These are phyloP conservation scores for Candida cerambycidarum DNA, from an alignment of 805 yeast genomes.

Conservation along the genomic window DNA sequence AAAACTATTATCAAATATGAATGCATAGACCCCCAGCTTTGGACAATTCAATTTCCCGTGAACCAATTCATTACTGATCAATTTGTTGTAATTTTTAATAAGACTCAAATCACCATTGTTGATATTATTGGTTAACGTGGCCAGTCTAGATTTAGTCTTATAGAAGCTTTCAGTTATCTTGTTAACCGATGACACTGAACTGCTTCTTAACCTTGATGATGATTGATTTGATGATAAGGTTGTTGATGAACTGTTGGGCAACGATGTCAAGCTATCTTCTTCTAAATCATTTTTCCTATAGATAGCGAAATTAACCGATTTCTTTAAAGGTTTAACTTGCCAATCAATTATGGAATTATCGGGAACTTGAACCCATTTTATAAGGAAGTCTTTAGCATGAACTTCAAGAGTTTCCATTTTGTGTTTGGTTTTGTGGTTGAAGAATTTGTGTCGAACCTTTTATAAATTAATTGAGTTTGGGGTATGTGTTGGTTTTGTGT, in stretches of 20 bases:
- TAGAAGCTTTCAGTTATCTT: conserved; percentile 31
- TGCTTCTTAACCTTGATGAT: conserved; percentile 19
- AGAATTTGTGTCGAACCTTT: too few species aligned
- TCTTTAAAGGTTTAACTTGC: conserved; percentile 73
- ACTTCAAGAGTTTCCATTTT: conserved; percentile 87
- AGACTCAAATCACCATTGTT: conserved; percentile 45
- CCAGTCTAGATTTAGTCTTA: conserved; percentile 35
- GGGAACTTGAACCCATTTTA: conserved; percentile 86
- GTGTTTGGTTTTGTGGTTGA: not conserved
- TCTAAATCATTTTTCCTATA: conserved; percentile 32
- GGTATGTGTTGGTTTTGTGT: not conserved
- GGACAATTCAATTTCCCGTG: conserved; percentile 61
- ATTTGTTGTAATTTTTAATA: conserved; percentile 56
- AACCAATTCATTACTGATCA: conserved; percentile 55
- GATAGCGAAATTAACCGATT: conserved; percentile 41
- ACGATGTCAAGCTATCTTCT: conserved; percentile 2
- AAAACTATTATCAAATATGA: conserved; percentile 89
- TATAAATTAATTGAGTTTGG: not conserved
- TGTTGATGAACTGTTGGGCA: conserved; percentile 10
- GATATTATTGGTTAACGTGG: conserved; percentile 39
- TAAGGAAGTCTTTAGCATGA: conserved; percentile 83
- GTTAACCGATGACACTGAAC: conserved; percentile 36
- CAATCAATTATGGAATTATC: conserved; percentile 66
- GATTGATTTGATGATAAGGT: conserved; percentile 13
- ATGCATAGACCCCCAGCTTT: conserved; percentile 74